phyloP scores from a whole-genome alignment of 305 asterid species.

The Fraxinus latifolia region DNA sequence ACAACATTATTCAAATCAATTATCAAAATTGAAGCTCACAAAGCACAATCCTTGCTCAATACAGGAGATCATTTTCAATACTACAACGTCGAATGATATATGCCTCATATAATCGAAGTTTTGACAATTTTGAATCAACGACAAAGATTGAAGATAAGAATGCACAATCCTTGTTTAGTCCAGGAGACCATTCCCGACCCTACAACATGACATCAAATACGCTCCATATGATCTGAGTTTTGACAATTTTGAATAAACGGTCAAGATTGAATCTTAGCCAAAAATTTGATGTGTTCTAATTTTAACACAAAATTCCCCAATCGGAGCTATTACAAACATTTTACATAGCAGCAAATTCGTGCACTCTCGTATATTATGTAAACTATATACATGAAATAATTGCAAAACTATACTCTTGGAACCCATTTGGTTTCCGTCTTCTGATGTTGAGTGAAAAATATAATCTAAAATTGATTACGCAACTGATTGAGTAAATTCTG shows the following conservation, averaged over 20 bases:
- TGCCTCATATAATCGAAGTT: background rate
- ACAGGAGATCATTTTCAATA: background rate
- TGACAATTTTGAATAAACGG: background rate
- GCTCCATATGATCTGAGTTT: background rate
- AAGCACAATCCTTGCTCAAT: background rate
- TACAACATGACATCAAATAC: background rate
- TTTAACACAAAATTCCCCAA: background rate
- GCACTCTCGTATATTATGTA: slow-evolving; percentile 8
- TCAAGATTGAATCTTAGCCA: background rate
- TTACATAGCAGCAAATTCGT: background rate
- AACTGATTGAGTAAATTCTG: slow-evolving; percentile 61
- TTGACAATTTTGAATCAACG: background rate
- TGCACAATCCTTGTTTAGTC: background rate
- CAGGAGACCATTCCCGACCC: background rate
- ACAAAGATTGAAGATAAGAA: background rate
- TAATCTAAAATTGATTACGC: slow-evolving; percentile 42
- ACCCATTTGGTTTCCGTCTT: slow-evolving; percentile 15
- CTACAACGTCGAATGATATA: background rate
- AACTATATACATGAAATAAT: slow-evolving; percentile 47
- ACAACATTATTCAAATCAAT: background rate
- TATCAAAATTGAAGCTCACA: background rate
- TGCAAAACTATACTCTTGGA: slow-evolving; percentile 21
- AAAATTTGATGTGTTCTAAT: background rate
- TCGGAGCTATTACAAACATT: background rate
- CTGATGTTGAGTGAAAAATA: slow-evolving; percentile 4